A percentile compares a stretch with the other conserved stretches of the same genome.
Conservation (phyloP, 495 filamentous ascomycete species). For the Aspergillus taichungensis region DNA sequence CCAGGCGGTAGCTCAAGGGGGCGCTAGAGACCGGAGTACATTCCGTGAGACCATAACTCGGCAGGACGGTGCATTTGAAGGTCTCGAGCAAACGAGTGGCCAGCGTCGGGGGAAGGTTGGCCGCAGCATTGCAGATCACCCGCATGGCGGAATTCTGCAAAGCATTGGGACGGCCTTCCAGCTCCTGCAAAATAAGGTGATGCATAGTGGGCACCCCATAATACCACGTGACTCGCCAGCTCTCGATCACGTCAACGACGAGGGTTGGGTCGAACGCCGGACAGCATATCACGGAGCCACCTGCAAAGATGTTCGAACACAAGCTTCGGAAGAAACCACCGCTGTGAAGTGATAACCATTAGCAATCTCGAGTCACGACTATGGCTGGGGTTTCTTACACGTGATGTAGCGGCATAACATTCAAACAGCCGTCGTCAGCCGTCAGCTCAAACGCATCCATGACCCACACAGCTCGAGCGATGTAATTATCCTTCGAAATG, state of each 20-base stretch:
- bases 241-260: slow-evolving; percentile 40
- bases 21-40: slow-evolving; percentile 38
- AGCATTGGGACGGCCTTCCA: slow-evolving; percentile 16
- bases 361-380: too few relatives aligned
- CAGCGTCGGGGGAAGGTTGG: slow-evolving; percentile 32
- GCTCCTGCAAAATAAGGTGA: slow-evolving; percentile 29
- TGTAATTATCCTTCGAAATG: slow-evolving; percentile 25
- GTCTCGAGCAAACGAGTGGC: slow-evolving; percentile 25
- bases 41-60: slow-evolving; percentile 43
- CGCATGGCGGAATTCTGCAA: slow-evolving; percentile 29
- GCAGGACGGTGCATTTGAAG: slow-evolving; percentile 31
- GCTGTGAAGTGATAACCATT: not conserved
- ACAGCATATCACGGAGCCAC: slow-evolving; percentile 35
- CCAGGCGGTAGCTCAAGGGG: slow-evolving; percentile 29
- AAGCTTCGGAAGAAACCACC: slow-evolving; percentile 34
- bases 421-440: slow-evolving; percentile 27
- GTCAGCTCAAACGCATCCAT: slow-evolving; percentile 33
- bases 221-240: slow-evolving; percentile 35
- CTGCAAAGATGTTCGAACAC: slow-evolving; percentile 30
- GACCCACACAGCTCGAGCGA: slow-evolving; percentile 27
- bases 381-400: slow-evolving; percentile 14
- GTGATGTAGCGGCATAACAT: slow-evolving; percentile 42
- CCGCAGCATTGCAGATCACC: slow-evolving; percentile 38
- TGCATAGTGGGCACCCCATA: slow-evolving; percentile 44
- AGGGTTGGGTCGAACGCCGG: slow-evolving; percentile 37